Base-by-base conservation (phyloP, 2,329 filamentous ascomycete genomes). In the Alternaria brassicicola region DNA sequence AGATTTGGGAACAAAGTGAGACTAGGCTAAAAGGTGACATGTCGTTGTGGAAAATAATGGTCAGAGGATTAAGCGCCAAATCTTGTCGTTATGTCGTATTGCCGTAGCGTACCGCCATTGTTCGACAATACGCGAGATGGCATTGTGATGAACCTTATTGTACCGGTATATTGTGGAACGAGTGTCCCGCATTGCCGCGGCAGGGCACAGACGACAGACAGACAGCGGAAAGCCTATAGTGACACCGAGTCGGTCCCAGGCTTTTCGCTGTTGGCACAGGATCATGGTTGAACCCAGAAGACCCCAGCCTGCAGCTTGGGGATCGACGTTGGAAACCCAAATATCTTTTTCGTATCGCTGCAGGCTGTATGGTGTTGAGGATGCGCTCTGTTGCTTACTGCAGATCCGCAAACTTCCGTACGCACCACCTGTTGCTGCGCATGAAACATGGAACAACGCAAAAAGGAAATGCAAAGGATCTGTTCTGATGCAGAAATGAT, bases 401-500 rank as follows among this genome's bases (percentile, higher is more conserved):
- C 43, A 31, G 43, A 47, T 47, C 28, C 43, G 43, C 43, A 47
- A 47, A 47, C 30, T 35, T 47, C 43, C 43, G 43, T 35, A 35
- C 25, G 43, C 21, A 47, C 43, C 15, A 12, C 28, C 30, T 9
- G 25, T 19, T 31, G 31, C 30, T 25, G 28, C 19, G 43, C 30
- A 8, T 30, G 43, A 47, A 47, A 47, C 43, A 47, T 47, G 43
- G 43, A 47, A 47, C 43, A 8, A 35, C 13, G 19, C 43, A 47
- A 47, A 47, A 47, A 47, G 43, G 21, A 47, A 47, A n/a, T 12
- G 43, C 30, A 12, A 23, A 47, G 43, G 19, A 47, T 47, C 30
- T n/a, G 19, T n/a, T 33, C 21, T 35, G 30, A 47, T 47, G 43
- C 43, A 25, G 3, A 33, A 15, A 10, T 47, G 43, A 47, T 47